Base-by-base conservation (phyloP, 2,329 filamentous ascomycete genomes). In the Epichloe elymi region DNA sequence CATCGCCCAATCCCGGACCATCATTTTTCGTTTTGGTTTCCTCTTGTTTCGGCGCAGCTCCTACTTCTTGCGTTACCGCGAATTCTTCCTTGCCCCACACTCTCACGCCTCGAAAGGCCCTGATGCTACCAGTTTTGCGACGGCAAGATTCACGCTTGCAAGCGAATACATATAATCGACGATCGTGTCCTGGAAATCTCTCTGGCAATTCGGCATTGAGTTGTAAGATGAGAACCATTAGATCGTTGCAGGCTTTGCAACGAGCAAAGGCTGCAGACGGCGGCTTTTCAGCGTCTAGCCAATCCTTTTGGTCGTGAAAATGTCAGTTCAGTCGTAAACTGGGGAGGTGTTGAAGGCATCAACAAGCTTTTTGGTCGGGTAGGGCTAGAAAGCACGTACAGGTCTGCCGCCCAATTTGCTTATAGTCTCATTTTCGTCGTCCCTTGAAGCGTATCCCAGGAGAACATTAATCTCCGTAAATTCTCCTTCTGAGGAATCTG, bases 121-220 rank as follows among this genome's bases (percentile, higher is more conserved):
- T 79, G 52, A 96, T 76, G 63, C 86, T 91, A 1, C 93, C 93
- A 19, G 83, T 77, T 61, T 88, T 91, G 56, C 90, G 78, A 60
- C 86, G 80, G 64, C 93, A 98, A 11, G 80, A 73, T 65, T 86
- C 87, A 57, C 80, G 77, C 53, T 82, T 78, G 67, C 93, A 98
- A 17, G 79, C 79, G 65, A 95, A 89, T 12, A 98, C 74, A 62
- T 96, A 97, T 17, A 98, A 65, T 55, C 91, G 80, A 58, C 93
- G 78, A 61, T 96, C 88, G 67, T 97, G 88, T 51, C 83, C 82
- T 2, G 89, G 86, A 61, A 95, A 96, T 46, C 81, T 77, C 51
- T 91, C 85, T 14, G 89, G 90, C 3, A 97, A 76, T 64, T 96
- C 89, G 60, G 82, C 90, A 67, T 98, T 88, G 30, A 98, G 78